Evolutionary conservation across 192 early-diverging fungal genomes (phyloP), one percentile per base, ranked within the genome.

Genomic region (Diversispora eburnea): DNA sequence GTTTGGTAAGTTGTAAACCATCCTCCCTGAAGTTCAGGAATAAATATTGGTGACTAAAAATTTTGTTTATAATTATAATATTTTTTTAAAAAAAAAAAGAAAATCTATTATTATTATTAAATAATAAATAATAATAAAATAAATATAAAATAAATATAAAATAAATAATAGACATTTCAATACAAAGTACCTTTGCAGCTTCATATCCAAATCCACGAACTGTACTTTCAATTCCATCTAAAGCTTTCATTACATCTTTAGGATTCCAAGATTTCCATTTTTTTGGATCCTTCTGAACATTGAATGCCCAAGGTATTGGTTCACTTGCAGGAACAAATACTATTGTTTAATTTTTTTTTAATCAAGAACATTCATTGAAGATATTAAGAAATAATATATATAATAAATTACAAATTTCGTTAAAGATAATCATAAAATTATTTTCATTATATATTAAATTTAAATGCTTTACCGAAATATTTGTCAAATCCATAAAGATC

Each of bases 401-500:
- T 8, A 69, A 49, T 12, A 19, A 52, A 1, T 52, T 52, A 7
- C 17, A 52, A 7, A 15, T 15, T 15, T 13, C 42, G 15, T 42
- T 25, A 25, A 59, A 25, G 57, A 20, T 39, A 7, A 63, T 17
- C 1, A 17, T 42, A 43, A 4, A 17, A 43, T 17, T n/a, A 63
- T 8, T 62, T 54, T 56, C 15, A 43, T 8, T 42, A 43, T 62
- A 42, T 62, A 43, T 6, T 43, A 8, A 41, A 17, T 42, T 62
- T 15, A 39, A 62, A n/a, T 74, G 25, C 78, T 73, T 73, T 79
- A 88, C 86, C 84, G 49, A 90, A 81, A 77, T 92, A 92, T 78
- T 92, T 92, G 80, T 91, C 90, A 78, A 87, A 92, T 10, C 90
- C 88, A 77, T 92, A 92, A n/a, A 89, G 78, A 78, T 92, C 91